phyloP scores from a whole-genome alignment of 768 basidiomycete species.

The Psilocybe subaeruginosa region DNA sequence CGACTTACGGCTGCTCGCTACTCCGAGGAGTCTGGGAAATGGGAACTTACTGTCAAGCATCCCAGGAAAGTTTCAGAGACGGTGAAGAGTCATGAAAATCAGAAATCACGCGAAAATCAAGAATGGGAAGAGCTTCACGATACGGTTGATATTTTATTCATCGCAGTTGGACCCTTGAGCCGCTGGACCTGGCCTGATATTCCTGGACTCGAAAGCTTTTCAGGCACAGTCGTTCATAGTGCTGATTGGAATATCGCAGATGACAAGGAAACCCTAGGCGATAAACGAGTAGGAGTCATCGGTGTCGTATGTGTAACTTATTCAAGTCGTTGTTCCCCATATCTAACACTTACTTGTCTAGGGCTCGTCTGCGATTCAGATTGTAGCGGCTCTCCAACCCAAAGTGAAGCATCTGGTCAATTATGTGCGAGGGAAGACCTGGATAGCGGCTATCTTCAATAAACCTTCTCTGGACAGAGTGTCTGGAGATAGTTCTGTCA shows the following conservation, averaged over 20 bases:
- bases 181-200: constrained; percentile 74
- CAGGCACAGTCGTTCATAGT: constrained; percentile 64
- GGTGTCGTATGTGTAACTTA: constrained; percentile 52
- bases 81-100: not conserved
- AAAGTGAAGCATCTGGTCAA: constrained; percentile 51
- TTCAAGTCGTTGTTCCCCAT: not conserved
- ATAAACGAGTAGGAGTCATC: constrained; percentile 59
- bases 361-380: constrained; percentile 68
- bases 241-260: constrained; percentile 57
- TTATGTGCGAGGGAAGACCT: constrained; percentile 63
- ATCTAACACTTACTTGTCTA: constrained; percentile 21
- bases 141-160: constrained; percentile 58
- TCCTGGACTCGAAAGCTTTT: constrained; percentile 54
- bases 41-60: constrained; percentile 54
- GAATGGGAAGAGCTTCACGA: constrained; percentile 52
- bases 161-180: constrained; percentile 53
- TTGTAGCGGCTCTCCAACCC: constrained; percentile 59
- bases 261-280: constrained; percentile 44
- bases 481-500: constrained; percentile 35
- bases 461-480: constrained; percentile 41
- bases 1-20: constrained; percentile 56
- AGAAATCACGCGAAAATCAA: constrained; percentile 12
- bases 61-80: constrained; percentile 13
- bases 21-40: constrained; percentile 53
- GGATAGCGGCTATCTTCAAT: constrained; percentile 52